Conservation (phyloP, 352 stramenopile species). For the Phytopythium ostracodes region DNA sequence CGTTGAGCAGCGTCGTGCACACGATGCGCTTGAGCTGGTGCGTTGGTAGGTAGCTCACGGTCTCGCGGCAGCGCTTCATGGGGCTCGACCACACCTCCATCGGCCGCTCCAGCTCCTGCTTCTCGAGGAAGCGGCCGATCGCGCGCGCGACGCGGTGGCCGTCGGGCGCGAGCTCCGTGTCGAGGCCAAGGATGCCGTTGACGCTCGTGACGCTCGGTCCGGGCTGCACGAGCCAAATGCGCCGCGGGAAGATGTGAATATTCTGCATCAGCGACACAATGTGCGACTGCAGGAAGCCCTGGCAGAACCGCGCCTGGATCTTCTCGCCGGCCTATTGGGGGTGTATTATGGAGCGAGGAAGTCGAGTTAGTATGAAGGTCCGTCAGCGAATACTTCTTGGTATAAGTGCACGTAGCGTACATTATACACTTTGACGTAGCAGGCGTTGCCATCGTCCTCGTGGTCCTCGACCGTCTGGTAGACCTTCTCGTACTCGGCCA, state of each 20-base stretch:
- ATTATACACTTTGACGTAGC: slow-evolving; percentile 94
- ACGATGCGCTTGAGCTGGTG: slow-evolving; percentile 74
- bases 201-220: slow-evolving; percentile 77
- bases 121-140: slow-evolving; percentile 85
- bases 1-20: slow-evolving; percentile 89
- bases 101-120: slow-evolving; percentile 60
- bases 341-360: neutral
- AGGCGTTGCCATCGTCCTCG: slow-evolving; percentile 68
- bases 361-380: neutral
- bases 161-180: slow-evolving; percentile 79
- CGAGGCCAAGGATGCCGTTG: slow-evolving; percentile 73
- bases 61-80: slow-evolving; percentile 83
- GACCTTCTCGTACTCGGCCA: slow-evolving; percentile 91
- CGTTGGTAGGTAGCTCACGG: slow-evolving; percentile 55
- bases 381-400: neutral
- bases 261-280: slow-evolving; percentile 89
- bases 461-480: slow-evolving; percentile 92
- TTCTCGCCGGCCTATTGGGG: slow-evolving; percentile 86
- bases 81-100: slow-evolving; percentile 79
- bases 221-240: slow-evolving; percentile 89
- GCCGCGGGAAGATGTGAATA: slow-evolving; percentile 87
- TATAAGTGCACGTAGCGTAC: slow-evolving; percentile 16
- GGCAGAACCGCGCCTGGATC: slow-evolving; percentile 84
- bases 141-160: slow-evolving; percentile 75
- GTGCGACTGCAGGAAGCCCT: slow-evolving; percentile 85